phyloP scores from a whole-genome alignment of 331 rosid genomes.

The Stylosanthes scabra region DNA sequence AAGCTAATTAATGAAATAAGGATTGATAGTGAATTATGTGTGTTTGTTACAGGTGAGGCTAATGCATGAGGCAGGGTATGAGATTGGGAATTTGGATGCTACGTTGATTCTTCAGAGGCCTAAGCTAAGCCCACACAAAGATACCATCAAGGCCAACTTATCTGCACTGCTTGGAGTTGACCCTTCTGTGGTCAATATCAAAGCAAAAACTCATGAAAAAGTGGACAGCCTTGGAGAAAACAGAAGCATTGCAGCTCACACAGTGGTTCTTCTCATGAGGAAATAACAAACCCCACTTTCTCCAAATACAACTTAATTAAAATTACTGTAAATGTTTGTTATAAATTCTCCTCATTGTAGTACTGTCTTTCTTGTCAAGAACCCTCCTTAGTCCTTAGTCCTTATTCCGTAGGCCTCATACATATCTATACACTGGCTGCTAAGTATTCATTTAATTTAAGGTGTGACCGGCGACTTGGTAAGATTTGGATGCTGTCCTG shows the following conservation, averaged over 20 bases:
- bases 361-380: too few relatives aligned
- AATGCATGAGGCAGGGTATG: constrained; percentile 96
- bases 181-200: constrained; percentile 83
- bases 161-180: constrained; percentile 89
- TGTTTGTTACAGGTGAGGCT: constrained; percentile 76
- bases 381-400: not conserved
- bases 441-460: not conserved
- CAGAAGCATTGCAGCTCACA: constrained; percentile 97
- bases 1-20: not conserved
- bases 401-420: constrained; percentile 1
- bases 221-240: constrained; percentile 98
- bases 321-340: constrained; percentile 7
- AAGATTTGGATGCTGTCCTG: constrained; percentile 5
- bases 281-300: constrained; percentile 41
- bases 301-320: constrained; percentile 7
- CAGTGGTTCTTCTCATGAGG: constrained; percentile 93
- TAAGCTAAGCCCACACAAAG: constrained; percentile 96
- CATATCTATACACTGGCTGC: constrained; percentile 8
- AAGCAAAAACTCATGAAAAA: constrained; percentile 97
- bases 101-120: constrained; percentile 97
- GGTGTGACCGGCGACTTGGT: not conserved
- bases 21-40: constrained; percentile 2
- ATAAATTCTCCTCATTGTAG: constrained; percentile 24
- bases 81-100: constrained; percentile 94
- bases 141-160: constrained; percentile 80